phyloP scores from a whole-genome alignment of 108 stramenopile genomes.

The Conticribra weissflogii region DNA sequence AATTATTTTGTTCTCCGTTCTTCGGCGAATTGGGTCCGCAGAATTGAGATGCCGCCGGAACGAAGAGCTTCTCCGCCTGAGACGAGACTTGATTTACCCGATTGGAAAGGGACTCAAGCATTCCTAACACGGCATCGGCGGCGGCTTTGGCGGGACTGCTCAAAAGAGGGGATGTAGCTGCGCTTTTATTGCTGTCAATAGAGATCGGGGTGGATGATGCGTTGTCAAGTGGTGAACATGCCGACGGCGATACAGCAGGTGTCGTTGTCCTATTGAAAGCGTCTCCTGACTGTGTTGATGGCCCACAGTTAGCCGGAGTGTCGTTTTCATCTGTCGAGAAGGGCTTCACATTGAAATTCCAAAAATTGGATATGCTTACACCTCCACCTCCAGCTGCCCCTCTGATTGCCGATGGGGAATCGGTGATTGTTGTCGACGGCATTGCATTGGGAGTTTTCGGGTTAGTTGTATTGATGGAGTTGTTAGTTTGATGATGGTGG shows the following conservation, averaged over 20 bases:
- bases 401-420: background rate
- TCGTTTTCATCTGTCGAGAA: background rate
- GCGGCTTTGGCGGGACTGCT: constrained; percentile 25
- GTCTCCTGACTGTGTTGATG: too few relatives aligned
- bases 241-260: too few relatives aligned
- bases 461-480: too few relatives aligned
- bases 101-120: constrained; percentile 7
- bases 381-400: background rate
- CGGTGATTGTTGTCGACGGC: constrained; percentile 2
- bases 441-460: too few relatives aligned
- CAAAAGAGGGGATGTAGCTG: background rate
- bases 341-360: constrained; percentile 9
- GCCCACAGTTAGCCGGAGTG: background rate
- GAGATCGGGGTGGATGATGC: too few relatives aligned
- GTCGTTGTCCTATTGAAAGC: too few relatives aligned
- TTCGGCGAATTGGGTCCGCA: constrained; percentile 2
- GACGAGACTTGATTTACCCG: background rate
- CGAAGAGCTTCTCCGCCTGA: background rate
- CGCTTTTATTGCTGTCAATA: background rate
- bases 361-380: constrained; percentile 3
- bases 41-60: too few relatives aligned
- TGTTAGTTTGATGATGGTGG: too few relatives aligned
- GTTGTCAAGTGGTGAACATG: too few relatives aligned
- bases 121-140: constrained; percentile 11
- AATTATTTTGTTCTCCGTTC: background rate